These are phyloP conservation scores for Ganoderma leucocontextum DNA, from an alignment of 1,284 basidiomycete species.

Conservation along the genomic window DNA sequence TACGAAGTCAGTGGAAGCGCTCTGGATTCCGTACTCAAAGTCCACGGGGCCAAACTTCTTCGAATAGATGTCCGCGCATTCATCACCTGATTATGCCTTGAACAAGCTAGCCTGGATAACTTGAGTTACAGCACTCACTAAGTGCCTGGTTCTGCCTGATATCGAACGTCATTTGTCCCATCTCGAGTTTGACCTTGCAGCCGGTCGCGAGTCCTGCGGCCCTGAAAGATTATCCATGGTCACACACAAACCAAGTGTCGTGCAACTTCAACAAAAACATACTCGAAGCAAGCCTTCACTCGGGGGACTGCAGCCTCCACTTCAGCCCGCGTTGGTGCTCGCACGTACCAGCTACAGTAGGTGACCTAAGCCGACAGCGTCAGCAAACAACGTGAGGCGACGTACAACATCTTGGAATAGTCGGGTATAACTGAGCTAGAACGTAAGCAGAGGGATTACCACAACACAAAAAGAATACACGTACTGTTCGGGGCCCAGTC, in stretches of 20 bases:
- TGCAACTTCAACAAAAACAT: constrained; percentile 5
- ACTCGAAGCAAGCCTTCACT: constrained; percentile 42
- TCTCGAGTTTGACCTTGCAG: constrained; percentile 63
- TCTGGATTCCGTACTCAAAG: constrained; percentile 34
- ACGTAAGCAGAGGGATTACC: background rate
- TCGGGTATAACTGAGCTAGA: constrained; percentile 76
- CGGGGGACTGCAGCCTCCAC: constrained; percentile 53
- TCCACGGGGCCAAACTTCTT: constrained; percentile 38
- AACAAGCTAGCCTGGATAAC: background rate
- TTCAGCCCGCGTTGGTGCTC: constrained; percentile 68
- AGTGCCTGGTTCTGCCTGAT: constrained; percentile 68
- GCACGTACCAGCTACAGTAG: constrained; percentile 57
- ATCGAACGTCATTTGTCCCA: constrained; percentile 48
- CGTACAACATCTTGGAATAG: constrained; percentile 66
- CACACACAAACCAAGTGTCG: constrained; percentile 40
- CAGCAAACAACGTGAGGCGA: constrained; percentile 14
- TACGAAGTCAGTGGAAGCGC: constrained; percentile 44
- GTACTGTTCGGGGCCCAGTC: constrained; percentile 73
- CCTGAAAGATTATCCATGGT: constrained; percentile 45
- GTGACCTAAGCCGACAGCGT: background rate
- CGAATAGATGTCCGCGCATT: constrained; percentile 38
- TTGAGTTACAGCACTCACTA: constrained; percentile 46
- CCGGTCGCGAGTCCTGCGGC: constrained; percentile 77
- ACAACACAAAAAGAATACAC: constrained; percentile 22
- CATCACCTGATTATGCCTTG: constrained; percentile 34